A percentile compares a stretch with the other conserved stretches of the same genome.
These are phyloP conservation scores for Aspergillus tamarii DNA, from an alignment of 2,329 filamentous ascomycete species.

Conservation along the genomic window DNA sequence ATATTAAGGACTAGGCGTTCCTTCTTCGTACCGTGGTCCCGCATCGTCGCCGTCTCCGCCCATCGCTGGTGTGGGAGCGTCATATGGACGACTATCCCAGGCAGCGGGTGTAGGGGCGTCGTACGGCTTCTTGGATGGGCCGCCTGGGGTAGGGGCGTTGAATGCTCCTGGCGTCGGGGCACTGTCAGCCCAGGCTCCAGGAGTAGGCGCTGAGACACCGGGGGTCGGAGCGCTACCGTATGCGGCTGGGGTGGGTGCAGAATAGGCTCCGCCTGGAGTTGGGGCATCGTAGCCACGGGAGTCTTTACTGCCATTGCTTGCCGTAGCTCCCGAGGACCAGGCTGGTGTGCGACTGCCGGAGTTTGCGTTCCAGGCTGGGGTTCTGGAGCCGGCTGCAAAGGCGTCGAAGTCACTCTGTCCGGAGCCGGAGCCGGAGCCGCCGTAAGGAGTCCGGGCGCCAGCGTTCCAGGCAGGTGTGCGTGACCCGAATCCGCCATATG, in stretches of 20 bases:
- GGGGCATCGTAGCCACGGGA: slow-evolving; percentile 68
- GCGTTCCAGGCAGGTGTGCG: slow-evolving; percentile 80
- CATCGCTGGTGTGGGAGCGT: slow-evolving; percentile 55
- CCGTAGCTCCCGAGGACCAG: slow-evolving; percentile 40
- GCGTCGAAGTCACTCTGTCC: slow-evolving; percentile 68
- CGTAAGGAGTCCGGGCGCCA: slow-evolving; percentile 72
- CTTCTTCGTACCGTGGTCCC: slow-evolving; percentile 49
- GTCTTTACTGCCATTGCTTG: slow-evolving; percentile 33
- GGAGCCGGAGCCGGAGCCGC: slow-evolving; percentile 64
- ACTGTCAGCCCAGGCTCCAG: slow-evolving; percentile 47
- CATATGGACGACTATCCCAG: slow-evolving; percentile 38
- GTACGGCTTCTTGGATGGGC: slow-evolving; percentile 29
- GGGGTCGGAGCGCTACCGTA: slow-evolving; percentile 65
- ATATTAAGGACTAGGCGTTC: slow-evolving; percentile 44
- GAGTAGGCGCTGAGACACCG: slow-evolving; percentile 63
- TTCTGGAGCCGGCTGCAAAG: slow-evolving; percentile 73
- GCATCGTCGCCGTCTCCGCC: slow-evolving; percentile 40
- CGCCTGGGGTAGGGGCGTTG: slow-evolving; percentile 48
- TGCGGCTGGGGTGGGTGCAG: slow-evolving; percentile 68
- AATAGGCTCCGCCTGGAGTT: slow-evolving; percentile 68
- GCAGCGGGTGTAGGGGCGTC: slow-evolving; percentile 47
- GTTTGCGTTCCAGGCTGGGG: slow-evolving; percentile 67
- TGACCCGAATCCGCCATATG: slow-evolving; percentile 67
- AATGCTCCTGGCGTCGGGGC: slow-evolving; percentile 52
- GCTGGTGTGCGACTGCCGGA: slow-evolving; percentile 50